Evolutionary conservation across 768 basidiomycete genomes (phyloP), one percentile per base, ranked within the genome.

Genomic region (Candolleomyces efflorescens): DNA sequence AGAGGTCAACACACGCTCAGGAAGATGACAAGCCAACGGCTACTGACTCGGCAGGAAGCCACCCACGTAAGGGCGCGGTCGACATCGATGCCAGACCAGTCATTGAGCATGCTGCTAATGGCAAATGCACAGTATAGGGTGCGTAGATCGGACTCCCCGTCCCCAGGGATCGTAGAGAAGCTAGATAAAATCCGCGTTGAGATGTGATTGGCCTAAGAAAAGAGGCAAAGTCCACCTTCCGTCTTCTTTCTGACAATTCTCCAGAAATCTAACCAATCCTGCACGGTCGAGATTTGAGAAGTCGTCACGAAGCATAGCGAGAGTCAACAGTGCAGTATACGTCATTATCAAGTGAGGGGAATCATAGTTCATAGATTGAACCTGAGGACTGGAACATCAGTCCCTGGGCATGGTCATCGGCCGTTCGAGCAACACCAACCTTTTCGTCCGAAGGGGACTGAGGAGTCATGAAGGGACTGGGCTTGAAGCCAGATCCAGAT

Each of bases 271-370:
- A 13, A 84, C 61, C n/a, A 98, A 72, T 0, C 88, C 92, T 15
- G 71, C 39, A 26, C 86, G 79, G 64, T 98, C 82, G 22, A 99
- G 74, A 55, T 73, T 75, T 36, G 81, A 70, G 64, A 95, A 88
- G 62, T 92, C 86, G 65, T 97, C 96, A n/a, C 90, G 81, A 23
- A 99, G 79, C 60, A 97, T 87, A 0, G 89, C 84, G 11, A 99
- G 85, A 0, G 84, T 81, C 3, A 97, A 73, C 11, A 99, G 68
- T 0, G 94, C 92, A 1, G 94, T 92, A 66, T 98, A 99, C 7
- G 95, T 94, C 82, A 94, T 91, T 55, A 97, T 92, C 15, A 98
- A 75, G 69, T 98, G 89, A 0, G 92, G 90, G 17, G 82, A 79
- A 61, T 89, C 82, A 66, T 85, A 83, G 37, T 80, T 77, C 10